Evolutionary conservation across 331 rosid species (phyloP), one percentile per base, ranked within the genome.

Genomic region (Telfairia occidentalis): DNA sequence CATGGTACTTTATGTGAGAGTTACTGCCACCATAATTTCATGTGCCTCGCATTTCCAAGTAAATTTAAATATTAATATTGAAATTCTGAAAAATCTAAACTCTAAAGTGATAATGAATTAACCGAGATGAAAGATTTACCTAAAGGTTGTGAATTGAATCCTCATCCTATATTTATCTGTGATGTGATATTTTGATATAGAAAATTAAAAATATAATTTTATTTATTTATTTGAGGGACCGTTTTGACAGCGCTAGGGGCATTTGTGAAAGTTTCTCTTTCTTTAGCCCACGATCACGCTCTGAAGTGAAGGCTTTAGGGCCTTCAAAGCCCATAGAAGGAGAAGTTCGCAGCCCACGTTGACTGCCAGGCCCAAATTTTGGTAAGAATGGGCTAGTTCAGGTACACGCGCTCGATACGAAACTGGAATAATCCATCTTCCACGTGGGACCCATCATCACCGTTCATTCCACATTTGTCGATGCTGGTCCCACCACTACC

Each of bases 371-470:
- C 66, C 66, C 66, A 29, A 4, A 58, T 3, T 3, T 3, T 10
- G n/a, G 9, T 9, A 0, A 10, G n/a, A 15, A 2, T 60, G 34
- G 38, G 67, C 23, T 42, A 2, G 42, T 30, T 30, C 42, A 30
- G 67, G n/a, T 21, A 28, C 38, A 3, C 66, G n/a, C n/a, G n/a
- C n/a, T n/a, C n/a, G n/a, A n/a, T 28, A 12, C 67, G 67, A 60
- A 28, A 28, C 37, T 29, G 21, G 67, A 16, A 19, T 8, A 5
- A 3, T 11, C 40, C 35, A 60, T 30, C 67, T 59, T 28, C 42
- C 40, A 60, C 67, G 67, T 60, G 67, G 67, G 67, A 30, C 23
- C 67, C 42, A 30, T 55, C 67, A 60, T 60, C 9, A 60, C 23
- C 42, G 42, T 6, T 55, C 5, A 55, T 55, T 55, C 16, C 34